Base-by-base conservation (phyloP, 1,139 yeast genomes). In the Pneumocystis wakefieldiae region DNA sequence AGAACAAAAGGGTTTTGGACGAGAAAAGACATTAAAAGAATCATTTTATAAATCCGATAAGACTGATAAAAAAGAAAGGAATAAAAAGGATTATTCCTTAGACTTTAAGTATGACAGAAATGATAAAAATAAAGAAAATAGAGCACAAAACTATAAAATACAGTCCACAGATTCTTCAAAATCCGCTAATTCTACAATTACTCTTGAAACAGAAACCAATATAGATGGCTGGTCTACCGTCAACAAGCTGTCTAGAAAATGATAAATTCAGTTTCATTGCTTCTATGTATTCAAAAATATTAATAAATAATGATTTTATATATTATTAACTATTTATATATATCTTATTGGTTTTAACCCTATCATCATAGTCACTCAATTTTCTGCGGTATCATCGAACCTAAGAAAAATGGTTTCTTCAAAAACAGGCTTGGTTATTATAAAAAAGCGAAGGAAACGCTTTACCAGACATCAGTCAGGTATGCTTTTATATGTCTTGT, bases 391-490 rank as follows among this genome's bases (percentile, higher is more conserved):
- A 24, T 12, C 14, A 12, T 5, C n/a, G 1, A 2, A 10, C 57
- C 2, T 3, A 14, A 39, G 17, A 29, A 37, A 12, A 37, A 37
- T 17, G 14, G 19, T 57, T 57, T 24, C 37, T 19, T 17, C 39
- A 19, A 64, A 61, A 61, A 41, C 60, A 66, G 39, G 3, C 17
- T 59, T 17, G 57, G 41, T 36, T 38, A 68, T 94, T 83, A 97
- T 92, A 81, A 94, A 94, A 92, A 94, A 94, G 91, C 94, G 90
- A 88, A 80, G 91, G 79, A 87, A 87, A 85, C 87, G 87, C 86
- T 94, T 94, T 89, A 92, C 90, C 92, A 90, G 99, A 84, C 97
- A 92, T 81, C 98, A 94, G 85, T 90, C 97, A 80, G 99, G 94
- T 87, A 90, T 97, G 82, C 92, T 89, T 83, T 85, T 85, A 85